Evolutionary conservation across 768 basidiomycete species (phyloP), one percentile per base, ranked within the genome.

Genomic region (Leccinum broughii): DNA sequence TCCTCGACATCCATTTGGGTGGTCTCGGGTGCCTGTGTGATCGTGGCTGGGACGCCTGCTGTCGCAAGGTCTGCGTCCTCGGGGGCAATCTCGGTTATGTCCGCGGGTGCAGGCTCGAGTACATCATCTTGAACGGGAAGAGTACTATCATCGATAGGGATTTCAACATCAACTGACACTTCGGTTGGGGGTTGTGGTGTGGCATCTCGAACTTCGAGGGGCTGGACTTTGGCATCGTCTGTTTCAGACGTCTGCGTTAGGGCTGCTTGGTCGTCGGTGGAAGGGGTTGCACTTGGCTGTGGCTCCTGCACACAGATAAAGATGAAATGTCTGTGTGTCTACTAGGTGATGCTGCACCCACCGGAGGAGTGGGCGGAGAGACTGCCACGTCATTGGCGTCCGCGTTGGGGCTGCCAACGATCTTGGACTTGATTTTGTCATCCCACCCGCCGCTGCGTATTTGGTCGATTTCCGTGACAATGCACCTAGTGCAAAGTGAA

Each of bases 391-490:
- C 63, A 53, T 4, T 20, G 13, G 55, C 17, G 72, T 10, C 56
- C 13, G 53, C 39, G 41, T 44, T 10, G 50, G 34, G 58, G 54
- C 58, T 62, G 24, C 37, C 53, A 32, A 35, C 68, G 67, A 77
- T 69, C 62, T 78, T 65, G 58, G 69, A 68, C 61, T 66, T 73
- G 17, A 88, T 82, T 64, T 75, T 75, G 53, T 79, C 77, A 66
- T 90, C 88, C 83, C 86, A 85, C 55, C 75, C 72, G 1, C 92
- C 91, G 13, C 81, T 76, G 28, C 87, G 85, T 61, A 94, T 89
- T 2, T 85, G 85, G 54, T 90, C 85, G 50, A 95, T 91, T 73
- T 95, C 93, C 3, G 81, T 75, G 20, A 87, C 79, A 14, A 94
- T 78, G 35, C 73, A 75, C 73, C 92, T 93, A 8, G 8, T 17